These are phyloP conservation scores for Euclidium syriacum DNA, from an alignment of 345 rosid species.

Conservation along the genomic window DNA sequence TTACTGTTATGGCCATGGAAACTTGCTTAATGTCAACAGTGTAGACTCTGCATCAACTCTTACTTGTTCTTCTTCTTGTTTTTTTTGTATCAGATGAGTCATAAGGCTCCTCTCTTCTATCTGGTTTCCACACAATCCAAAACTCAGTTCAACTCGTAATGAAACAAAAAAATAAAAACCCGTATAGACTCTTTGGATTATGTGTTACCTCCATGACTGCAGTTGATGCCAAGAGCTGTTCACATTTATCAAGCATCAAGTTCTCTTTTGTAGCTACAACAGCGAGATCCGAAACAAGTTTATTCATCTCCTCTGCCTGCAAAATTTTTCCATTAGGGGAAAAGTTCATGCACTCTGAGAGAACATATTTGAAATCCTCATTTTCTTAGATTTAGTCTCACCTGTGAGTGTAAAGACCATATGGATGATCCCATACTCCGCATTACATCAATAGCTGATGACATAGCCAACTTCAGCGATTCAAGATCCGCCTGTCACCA, in stretches of 20 bases:
- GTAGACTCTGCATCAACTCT: constrained; percentile 30
- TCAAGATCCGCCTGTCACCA: constrained; percentile 59
- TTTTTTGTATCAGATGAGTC: constrained; percentile 62
- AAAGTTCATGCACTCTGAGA: background rate
- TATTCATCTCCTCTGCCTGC: constrained; percentile 56
- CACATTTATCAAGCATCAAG: constrained; percentile 56
- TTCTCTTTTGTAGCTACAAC: constrained; percentile 46
- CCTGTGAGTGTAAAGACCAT: constrained; percentile 56
- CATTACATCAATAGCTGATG: constrained; percentile 86
- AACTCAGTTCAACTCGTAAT: background rate
- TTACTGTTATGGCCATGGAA: constrained; percentile 30
- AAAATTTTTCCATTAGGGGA: background rate
- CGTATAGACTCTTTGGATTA: background rate
- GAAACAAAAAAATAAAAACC: too few species aligned
- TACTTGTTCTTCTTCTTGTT: constrained; percentile 33
- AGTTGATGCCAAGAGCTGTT: constrained; percentile 59
- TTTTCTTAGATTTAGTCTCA: constrained; percentile 24
- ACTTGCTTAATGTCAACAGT: constrained; percentile 22
- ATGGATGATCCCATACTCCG: constrained; percentile 73
- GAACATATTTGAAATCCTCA: background rate
- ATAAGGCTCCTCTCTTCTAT: constrained; percentile 49
- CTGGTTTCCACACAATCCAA: constrained; percentile 26
- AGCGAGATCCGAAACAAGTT: constrained; percentile 63
- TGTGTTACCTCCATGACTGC: constrained; percentile 62
- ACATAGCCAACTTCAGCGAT: constrained; percentile 66